A percentile compares a stretch with the other conserved stretches of the same genome.
Evolutionary conservation across 306 rosid species (phyloP).

Genomic region (Quercus wislizeni): DNA sequence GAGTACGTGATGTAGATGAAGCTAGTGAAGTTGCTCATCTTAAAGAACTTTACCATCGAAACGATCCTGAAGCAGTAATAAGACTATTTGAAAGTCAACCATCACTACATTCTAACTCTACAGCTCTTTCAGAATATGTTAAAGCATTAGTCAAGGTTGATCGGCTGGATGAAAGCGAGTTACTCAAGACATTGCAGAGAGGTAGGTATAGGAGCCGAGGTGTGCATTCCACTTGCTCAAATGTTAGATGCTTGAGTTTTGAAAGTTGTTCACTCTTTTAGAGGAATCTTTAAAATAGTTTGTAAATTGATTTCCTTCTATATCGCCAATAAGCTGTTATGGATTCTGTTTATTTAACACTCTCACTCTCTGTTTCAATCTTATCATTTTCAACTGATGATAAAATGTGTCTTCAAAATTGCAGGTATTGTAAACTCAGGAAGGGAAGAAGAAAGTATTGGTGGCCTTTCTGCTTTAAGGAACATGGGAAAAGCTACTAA

Average conservation of each 20-base stretch:
- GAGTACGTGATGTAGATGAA: constrained; percentile 72
- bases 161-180: constrained; percentile 80
- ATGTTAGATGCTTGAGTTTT: too few relatives aligned
- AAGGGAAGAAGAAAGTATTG: constrained; percentile 50
- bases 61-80: constrained; percentile 88
- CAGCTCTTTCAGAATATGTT: constrained; percentile 81
- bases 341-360: not conserved
- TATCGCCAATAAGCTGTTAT: not conserved
- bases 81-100: constrained; percentile 81
- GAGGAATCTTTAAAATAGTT: not conserved
- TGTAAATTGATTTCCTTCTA: not conserved
- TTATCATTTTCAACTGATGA: constrained; percentile 12
- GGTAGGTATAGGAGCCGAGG: constrained; percentile 45
- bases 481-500: constrained; percentile 57
- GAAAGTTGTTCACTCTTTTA: too few relatives aligned
- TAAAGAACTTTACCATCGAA: constrained; percentile 69
- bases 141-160: constrained; percentile 80
- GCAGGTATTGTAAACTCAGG: constrained; percentile 59
- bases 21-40: constrained; percentile 69
- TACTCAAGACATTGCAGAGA: constrained; percentile 73
- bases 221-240: not conserved
- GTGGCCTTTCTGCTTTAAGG: constrained; percentile 51
- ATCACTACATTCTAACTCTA: constrained; percentile 59
- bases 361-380: not conserved
- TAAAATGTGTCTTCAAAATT: constrained; percentile 16